These are phyloP conservation scores for Euclidium syriacum DNA, from an alignment of 345 rosid genomes.

Conservation along the genomic window DNA sequence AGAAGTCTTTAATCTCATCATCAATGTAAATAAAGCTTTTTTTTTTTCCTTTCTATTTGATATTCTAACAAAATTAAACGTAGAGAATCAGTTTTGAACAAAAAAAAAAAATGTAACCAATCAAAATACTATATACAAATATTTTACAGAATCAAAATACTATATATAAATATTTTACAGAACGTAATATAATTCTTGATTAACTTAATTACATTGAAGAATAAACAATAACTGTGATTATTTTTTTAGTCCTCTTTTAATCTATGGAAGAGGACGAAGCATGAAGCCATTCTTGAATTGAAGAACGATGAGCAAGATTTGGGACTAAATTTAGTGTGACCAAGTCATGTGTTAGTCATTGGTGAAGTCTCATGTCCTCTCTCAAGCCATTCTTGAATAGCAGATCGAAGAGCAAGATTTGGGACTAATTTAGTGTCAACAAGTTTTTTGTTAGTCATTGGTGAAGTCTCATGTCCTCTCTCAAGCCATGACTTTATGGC, in stretches of 20 bases:
- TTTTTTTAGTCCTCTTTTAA: background rate
- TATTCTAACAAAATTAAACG: too few species aligned
- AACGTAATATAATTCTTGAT: too few species aligned
- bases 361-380: conserved; percentile 55
- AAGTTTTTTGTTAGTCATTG: conserved; percentile 50
- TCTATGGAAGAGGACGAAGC: background rate
- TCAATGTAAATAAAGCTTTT: too few species aligned
- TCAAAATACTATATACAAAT: too few species aligned
- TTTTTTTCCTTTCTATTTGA: too few species aligned
- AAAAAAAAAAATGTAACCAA: too few species aligned
- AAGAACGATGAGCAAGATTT: conserved; percentile 38
- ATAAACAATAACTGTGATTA: background rate
- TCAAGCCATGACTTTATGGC: conserved; percentile 58
- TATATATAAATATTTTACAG: too few species aligned
- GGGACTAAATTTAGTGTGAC: conserved; percentile 34
- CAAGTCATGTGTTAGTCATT: conserved; percentile 45
- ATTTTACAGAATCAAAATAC: too few species aligned
- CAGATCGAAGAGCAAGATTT: conserved; percentile 39
- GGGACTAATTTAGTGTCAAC: conserved; percentile 33
- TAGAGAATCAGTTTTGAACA: too few species aligned
- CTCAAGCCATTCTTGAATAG: conserved; percentile 62
- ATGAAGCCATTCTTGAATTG: conserved; percentile 55
- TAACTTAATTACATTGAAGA: too few species aligned
- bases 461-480: conserved; percentile 50
- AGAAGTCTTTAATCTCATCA: too few species aligned